Evolutionary conservation across 345 rosid species (phyloP).

Genomic region (Sisymbrium irio): DNA sequence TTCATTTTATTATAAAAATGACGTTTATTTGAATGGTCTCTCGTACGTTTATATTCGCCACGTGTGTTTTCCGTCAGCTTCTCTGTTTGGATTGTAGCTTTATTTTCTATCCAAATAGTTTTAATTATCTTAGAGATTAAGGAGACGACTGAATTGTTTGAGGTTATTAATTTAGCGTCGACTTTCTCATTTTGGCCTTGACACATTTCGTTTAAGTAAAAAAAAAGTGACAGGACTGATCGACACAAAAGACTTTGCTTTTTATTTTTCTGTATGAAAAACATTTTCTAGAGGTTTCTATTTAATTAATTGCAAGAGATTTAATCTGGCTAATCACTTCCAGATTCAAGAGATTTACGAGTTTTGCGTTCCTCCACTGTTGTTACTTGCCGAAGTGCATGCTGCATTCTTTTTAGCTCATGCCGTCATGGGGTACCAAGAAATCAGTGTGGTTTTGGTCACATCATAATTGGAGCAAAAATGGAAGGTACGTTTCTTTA

Average conservation of each 20-base stretch:
- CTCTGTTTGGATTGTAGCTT: slow-evolving; percentile 3
- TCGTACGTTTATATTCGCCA: slow-evolving; percentile 24
- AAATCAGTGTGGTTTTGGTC: too few species aligned
- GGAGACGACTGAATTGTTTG: not conserved
- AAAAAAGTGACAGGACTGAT: not conserved
- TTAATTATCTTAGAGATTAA: not conserved
- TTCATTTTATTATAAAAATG: not conserved
- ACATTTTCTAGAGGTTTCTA: not conserved
- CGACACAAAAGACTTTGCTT: not conserved
- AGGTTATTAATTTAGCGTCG: not conserved
- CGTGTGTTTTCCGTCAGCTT: slow-evolving; percentile 29
- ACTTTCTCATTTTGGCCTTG: not conserved
- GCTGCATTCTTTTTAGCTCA: not conserved
- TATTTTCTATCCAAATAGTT: not conserved
- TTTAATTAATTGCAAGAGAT: not conserved
- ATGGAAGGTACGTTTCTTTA: not conserved
- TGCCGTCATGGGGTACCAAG: too few species aligned
- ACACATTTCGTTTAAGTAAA: not conserved
- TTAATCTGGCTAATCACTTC: not conserved
- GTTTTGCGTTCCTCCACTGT: not conserved
- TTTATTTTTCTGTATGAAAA: not conserved
- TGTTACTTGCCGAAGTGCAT: not conserved
- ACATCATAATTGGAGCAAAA: too few species aligned
- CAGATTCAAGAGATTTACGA: not conserved
- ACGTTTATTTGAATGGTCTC: slow-evolving; percentile 11